Base-by-base conservation (phyloP, 768 basidiomycete genomes). In the Russula olivacea region DNA sequence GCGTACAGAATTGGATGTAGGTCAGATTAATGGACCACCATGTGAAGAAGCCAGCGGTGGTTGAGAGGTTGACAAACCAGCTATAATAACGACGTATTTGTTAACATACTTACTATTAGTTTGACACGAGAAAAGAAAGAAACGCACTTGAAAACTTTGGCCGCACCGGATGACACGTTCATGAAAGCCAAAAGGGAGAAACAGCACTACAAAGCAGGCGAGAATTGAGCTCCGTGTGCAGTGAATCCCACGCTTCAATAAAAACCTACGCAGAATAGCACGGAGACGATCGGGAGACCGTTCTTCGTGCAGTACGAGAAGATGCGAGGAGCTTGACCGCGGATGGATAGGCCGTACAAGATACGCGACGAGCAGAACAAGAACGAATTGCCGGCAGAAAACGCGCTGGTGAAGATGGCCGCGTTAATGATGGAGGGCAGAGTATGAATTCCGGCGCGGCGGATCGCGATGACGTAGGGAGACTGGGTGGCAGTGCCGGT, bases 381-480 rank as follows among this genome's bases (percentile, higher is more conserved):
- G 77, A 76, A 83, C 65, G 83, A 85, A 73, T 86, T 89, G 56
- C 81, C 84, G 17, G 88, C 84, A 30, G 86, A 88, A 77, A 88
- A 86, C 3, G 87, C 86, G 66, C 81, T 81, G 5, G 89, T 82
- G 70, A 92, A 81, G 69, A 91, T 77, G 59, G 77, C 78, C 12
- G 83, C 89, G 69, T 92, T 92, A 73, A 92, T 79, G 69, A 92
- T 81, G 51, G 83, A 82, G 7, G 84, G 83, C 36, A 89, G 76
- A 11, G 59, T 83, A 76, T 82, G 84, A 71, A 91, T 82, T 12
- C 90, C 88, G 0, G 88, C 86, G 45, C 81, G 79, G 50, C 75
- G 80, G 67, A 93, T 85, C 21, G 90, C 91, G 66, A 93, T 87
- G 59, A 93, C 91, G 74, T 90, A 95, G 3, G 92, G 92, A 4